phyloP scores from a whole-genome alignment of 2,329 filamentous ascomycete genomes.

The Teratosphaeria pseudoeucalypti region DNA sequence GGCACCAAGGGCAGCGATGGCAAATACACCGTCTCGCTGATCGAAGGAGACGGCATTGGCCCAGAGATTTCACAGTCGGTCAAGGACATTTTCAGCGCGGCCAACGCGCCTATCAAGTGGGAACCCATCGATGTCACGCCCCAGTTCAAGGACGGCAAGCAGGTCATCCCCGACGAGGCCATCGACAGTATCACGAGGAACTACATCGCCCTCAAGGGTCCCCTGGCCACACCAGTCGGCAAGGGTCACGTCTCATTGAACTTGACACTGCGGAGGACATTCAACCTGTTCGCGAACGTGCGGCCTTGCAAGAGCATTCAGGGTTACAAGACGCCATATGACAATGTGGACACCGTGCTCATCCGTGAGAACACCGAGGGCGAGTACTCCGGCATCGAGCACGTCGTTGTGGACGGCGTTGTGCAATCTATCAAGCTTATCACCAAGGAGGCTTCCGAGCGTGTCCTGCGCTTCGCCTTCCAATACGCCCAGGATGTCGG shows the following conservation, averaged over 20 bases:
- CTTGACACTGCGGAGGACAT: conserved; percentile 93
- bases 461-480: conserved; percentile 83
- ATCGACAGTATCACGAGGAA: conserved; percentile 91
- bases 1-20: conserved; percentile 83
- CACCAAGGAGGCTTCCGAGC: conserved; percentile 52
- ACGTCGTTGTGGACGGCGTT: conserved; percentile 93
- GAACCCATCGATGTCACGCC: conserved; percentile 95
- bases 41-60: conserved; percentile 97
- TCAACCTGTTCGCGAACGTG: conserved; percentile 99
- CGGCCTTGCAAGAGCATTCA: conserved; percentile 75
- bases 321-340: conserved; percentile 28
- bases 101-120: conserved; percentile 94
- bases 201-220: conserved; percentile 96
- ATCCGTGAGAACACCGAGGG: conserved; percentile 99
- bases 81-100: conserved; percentile 96
- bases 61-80: conserved; percentile 87
- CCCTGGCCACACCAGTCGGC: conserved; percentile 92
- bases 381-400: conserved; percentile 98
- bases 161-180: conserved; percentile 81
- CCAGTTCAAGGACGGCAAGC: conserved; percentile 87
- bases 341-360: conserved; percentile 81
- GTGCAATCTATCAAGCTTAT: conserved; percentile 76
- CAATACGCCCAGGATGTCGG: conserved; percentile 60
- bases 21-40: conserved; percentile 90
- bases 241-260: conserved; percentile 99